Conservation (phyloP, 164 flowering plant species). For the Kalanchoe fedtschenkoi region DNA sequence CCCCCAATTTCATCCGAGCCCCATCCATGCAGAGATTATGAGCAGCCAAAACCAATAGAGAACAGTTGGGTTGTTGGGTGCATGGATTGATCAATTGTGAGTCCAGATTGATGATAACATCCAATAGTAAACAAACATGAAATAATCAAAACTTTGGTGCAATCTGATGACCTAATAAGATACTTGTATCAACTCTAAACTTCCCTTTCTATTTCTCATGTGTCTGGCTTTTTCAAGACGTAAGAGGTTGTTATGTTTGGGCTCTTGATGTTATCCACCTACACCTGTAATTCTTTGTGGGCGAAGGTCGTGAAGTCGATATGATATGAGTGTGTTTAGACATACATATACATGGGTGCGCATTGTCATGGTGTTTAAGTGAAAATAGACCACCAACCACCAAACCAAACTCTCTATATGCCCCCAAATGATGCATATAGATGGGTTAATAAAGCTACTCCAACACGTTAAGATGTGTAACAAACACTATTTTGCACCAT, state of each 20-base stretch:
- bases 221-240: neutral
- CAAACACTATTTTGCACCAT: neutral
- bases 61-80: neutral
- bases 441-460: neutral
- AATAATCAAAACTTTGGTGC: constrained; percentile 2
- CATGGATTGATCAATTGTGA: neutral
- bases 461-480: neutral
- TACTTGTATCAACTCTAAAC: neutral
- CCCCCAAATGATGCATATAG: neutral
- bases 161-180: constrained; percentile 6
- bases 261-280: neutral
- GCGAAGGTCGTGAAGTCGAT: neutral
- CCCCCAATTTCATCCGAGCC: too few species aligned
- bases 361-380: constrained; percentile 1
- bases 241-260: neutral
- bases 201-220: neutral
- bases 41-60: neutral
- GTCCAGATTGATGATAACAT: neutral
- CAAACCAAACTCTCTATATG: constrained; percentile 1
- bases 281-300: constrained; percentile 1
- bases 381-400: constrained; percentile 5
- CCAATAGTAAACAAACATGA: too few species aligned
- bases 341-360: neutral
- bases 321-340: too few species aligned
- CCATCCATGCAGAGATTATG: neutral